Percentiles rank a stretch among this genome's conserved stretches.
Conservation (phyloP, 352 stramenopile species). For the Pilasporangium apinafurcum region DNA sequence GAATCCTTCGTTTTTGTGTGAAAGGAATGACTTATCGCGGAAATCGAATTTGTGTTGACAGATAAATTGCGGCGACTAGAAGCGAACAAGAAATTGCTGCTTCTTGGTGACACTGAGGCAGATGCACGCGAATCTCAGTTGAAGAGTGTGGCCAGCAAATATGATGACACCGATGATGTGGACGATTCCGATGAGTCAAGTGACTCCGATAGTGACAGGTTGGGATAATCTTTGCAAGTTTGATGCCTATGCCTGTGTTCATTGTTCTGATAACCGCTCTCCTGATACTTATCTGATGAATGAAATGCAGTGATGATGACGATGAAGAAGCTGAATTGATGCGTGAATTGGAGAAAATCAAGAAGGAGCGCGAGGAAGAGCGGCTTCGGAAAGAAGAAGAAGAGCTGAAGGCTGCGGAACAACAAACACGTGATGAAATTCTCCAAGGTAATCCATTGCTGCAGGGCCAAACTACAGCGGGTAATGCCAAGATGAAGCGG, state of each 20-base stretch:
- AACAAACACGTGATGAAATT: constrained; percentile 88
- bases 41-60: constrained; percentile 4
- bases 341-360: constrained; percentile 97
- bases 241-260: background rate
- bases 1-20: constrained; percentile 21
- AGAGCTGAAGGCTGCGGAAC: constrained; percentile 69
- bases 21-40: no score
- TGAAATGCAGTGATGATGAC: constrained; percentile 81
- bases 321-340: constrained; percentile 97
- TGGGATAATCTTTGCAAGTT: background rate
- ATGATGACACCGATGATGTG: constrained; percentile 88
- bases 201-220: constrained; percentile 77
- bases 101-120: constrained; percentile 65
- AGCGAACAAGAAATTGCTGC: constrained; percentile 77
- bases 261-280: background rate
- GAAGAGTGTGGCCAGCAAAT: constrained; percentile 85
- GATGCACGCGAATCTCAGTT: constrained; percentile 79
- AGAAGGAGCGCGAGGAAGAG: constrained; percentile 92
- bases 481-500: constrained; percentile 86
- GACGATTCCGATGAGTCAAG: constrained; percentile 53
- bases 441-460: constrained; percentile 93
- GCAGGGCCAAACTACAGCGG: constrained; percentile 20
- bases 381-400: constrained; percentile 87
- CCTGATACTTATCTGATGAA: background rate
- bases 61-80: constrained; percentile 68